These are phyloP conservation scores for Colletotrichum spinosum DNA, from an alignment of 2,329 filamentous ascomycete species.

Conservation along the genomic window DNA sequence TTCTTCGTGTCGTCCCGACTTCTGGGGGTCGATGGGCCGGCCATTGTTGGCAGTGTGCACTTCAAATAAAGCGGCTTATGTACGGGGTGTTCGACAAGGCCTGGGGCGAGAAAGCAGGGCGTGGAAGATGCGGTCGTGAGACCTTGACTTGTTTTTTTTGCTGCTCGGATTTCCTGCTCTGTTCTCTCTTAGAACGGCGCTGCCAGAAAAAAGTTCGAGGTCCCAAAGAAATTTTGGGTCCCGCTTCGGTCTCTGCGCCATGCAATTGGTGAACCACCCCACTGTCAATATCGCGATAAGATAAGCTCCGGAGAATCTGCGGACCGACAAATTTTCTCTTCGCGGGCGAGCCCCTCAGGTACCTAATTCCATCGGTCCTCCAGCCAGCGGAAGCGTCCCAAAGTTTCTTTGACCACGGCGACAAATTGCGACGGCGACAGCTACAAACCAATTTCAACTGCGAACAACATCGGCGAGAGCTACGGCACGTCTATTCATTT, in stretches of 20 bases:
- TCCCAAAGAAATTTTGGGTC: constrained; percentile 39
- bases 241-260: constrained; percentile 31
- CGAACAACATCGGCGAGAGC: background rate
- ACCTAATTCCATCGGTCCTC: too few relatives aligned
- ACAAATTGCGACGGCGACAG: constrained; percentile 7
- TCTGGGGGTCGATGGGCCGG: constrained; percentile 47
- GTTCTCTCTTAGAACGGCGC: constrained; percentile 25
- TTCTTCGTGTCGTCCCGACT: constrained; percentile 55
- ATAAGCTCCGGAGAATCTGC: constrained; percentile 32
- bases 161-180: constrained; percentile 28
- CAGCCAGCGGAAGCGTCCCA: background rate
- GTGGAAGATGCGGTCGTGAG: constrained; percentile 13
- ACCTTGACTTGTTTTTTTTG: constrained; percentile 21
- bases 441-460: background rate
- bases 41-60: constrained; percentile 45
- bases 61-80: background rate
- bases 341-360: background rate
- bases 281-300: constrained; percentile 34
- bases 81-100: background rate
- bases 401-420: constrained; percentile 31
- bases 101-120: background rate
- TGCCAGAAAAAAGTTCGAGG: constrained; percentile 38
- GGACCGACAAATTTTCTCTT: constrained; percentile 36
- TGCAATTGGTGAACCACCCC: constrained; percentile 34
- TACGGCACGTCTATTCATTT: background rate